Evolutionary conservation across 805 yeast species (phyloP).

Genomic region (Wickerhamomyces chambardii): DNA sequence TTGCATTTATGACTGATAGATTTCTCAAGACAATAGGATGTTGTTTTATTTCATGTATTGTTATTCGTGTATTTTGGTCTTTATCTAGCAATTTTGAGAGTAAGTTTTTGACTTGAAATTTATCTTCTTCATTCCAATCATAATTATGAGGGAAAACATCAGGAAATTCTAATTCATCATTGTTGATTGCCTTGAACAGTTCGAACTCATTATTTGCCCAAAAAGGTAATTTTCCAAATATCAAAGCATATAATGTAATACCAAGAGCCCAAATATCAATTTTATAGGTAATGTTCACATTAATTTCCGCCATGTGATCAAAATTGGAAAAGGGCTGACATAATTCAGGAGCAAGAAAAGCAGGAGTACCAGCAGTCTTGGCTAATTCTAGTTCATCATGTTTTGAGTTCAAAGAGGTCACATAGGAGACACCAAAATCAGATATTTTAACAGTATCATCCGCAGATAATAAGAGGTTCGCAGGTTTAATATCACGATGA

Average conservation of each 20-base stretch:
- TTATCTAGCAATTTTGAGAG: conserved; percentile 55
- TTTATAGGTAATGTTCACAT: conserved; percentile 67
- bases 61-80: conserved; percentile 59
- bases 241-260: conserved; percentile 77
- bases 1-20: conserved; percentile 20
- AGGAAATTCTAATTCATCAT: conserved; percentile 53
- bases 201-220: conserved; percentile 82
- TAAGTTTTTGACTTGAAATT: conserved; percentile 41
- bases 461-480: conserved; percentile 66
- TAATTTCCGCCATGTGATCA: conserved; percentile 23
- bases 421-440: conserved; percentile 95
- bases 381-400: conserved; percentile 76
- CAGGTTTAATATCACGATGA: conserved; percentile 95
- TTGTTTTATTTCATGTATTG: conserved; percentile 59
- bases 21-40: conserved; percentile 62
- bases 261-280: conserved; percentile 99
- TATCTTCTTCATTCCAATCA: conserved; percentile 28
- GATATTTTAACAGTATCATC: conserved; percentile 79
- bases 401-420: conserved; percentile 32
- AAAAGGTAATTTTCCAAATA: conserved; percentile 87
- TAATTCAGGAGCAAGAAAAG: conserved; percentile 91
- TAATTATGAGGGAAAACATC: conserved; percentile 33
- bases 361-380: conserved; percentile 97
- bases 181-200: conserved; percentile 73
- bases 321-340: conserved; percentile 39